Conservation (phyloP, 208 protist genomes). For the Crithidia sp. region DNA sequence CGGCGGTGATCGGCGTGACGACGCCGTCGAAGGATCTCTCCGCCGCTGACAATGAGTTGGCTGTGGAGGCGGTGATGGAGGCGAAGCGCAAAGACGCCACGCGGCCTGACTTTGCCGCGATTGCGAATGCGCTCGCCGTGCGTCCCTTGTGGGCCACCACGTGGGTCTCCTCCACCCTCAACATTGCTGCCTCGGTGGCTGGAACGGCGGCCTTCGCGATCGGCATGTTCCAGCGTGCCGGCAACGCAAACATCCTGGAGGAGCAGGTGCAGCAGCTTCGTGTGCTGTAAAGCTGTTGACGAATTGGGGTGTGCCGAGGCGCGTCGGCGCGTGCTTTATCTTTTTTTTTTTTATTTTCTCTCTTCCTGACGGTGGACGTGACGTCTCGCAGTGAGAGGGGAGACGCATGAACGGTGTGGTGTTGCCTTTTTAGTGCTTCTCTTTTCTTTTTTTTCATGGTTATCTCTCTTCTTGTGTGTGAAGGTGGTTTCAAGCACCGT, state of each 20-base stretch:
- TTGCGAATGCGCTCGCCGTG: conserved; percentile 37
- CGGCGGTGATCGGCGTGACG: not conserved
- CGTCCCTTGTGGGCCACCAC: conserved; percentile 38
- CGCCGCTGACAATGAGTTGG: not conserved
- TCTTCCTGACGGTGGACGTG: too few species aligned
- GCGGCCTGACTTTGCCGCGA: conserved; percentile 34
- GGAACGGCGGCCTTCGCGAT: conserved; percentile 48
- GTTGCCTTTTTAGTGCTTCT: not conserved
- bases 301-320: too few species aligned
- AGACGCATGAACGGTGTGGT: too few species aligned
- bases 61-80: not conserved
- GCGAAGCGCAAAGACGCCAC: not conserved
- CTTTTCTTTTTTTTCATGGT: conserved; percentile 9
- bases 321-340: too few species aligned
- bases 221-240: conserved; percentile 71
- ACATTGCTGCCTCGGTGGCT: conserved; percentile 40
- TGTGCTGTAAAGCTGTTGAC: conserved; percentile 10
- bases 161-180: conserved; percentile 29
- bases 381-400: too few species aligned
- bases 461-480: not conserved
- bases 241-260: conserved; percentile 71
- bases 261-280: conserved; percentile 53
- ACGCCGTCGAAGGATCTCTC: too few species aligned
- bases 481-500: too few species aligned
- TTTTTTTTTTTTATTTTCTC: not conserved